Percentiles rank a stretch among this genome's conserved stretches.
Conservation (phyloP, 1,139 yeast species). For the Yamadazyma atlantica region DNA sequence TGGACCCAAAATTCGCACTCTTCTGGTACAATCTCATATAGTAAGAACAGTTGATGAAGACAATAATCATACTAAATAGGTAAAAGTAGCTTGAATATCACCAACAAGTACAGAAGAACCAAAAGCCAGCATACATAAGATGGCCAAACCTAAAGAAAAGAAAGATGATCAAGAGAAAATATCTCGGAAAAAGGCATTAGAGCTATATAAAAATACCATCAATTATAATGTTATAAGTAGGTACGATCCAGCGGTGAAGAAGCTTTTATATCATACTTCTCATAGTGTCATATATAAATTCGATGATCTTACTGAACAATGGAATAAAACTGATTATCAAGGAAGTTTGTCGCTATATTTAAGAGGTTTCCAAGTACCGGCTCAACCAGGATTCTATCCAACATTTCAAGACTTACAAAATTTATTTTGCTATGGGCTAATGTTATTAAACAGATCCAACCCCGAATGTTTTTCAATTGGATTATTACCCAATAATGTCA, state of each 20-base stretch:
- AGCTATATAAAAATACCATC: constrained; percentile 65
- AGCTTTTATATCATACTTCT: constrained; percentile 70
- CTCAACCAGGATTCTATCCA: constrained; percentile 19
- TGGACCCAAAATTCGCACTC: too few relatives aligned
- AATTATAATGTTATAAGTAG: constrained; percentile 80
- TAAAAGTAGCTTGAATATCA: not conserved
- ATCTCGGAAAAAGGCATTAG: constrained; percentile 36
- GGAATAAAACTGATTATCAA: constrained; percentile 78
- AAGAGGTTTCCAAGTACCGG: constrained; percentile 46
- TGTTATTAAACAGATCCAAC: constrained; percentile 70
- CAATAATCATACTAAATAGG: not conserved
- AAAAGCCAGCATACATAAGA: not conserved
- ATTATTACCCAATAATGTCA: constrained; percentile 58
- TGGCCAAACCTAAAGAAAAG: constrained; percentile 11
- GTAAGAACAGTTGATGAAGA: not conserved
- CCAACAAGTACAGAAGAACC: too few relatives aligned
- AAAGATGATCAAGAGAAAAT: constrained; percentile 9
- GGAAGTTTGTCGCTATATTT: constrained; percentile 83
- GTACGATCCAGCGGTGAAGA: constrained; percentile 80
- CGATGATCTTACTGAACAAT: constrained; percentile 62
- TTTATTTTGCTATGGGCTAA: constrained; percentile 72
- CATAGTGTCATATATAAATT: constrained; percentile 80
- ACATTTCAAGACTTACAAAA: constrained; percentile 43
- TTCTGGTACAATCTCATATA: too few relatives aligned
- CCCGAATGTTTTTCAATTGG: constrained; percentile 84